Percentiles rank a stretch among this genome's conserved stretches.
Conservation (phyloP, 169 alveolate species). For the Cryptosporidium viatorum region DNA sequence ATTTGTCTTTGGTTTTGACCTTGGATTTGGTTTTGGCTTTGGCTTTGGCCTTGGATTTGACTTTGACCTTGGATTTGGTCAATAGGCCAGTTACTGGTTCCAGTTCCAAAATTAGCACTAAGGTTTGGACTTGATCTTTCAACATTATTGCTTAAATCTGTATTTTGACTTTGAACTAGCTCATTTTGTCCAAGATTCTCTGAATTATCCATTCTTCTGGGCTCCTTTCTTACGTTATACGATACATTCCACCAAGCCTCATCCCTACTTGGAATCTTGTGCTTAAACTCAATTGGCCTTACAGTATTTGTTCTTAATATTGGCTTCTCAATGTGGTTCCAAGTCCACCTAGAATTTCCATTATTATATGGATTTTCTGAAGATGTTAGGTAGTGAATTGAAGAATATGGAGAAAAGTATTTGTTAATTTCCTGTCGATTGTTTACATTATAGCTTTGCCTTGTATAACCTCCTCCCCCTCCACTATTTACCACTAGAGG, state of each 20-base stretch:
- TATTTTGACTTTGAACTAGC: not conserved
- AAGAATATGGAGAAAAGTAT: conserved; percentile 66
- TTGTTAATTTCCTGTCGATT: conserved; percentile 23
- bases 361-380: not conserved
- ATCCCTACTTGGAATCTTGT: conserved; percentile 40
- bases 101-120: not conserved
- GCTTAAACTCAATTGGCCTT: conserved; percentile 41
- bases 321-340: conserved; percentile 68
- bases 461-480: not conserved
- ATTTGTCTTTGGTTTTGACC: not conserved
- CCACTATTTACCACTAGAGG: not conserved
- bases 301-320: conserved; percentile 44
- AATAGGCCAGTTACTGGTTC: not conserved
- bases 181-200: not conserved
- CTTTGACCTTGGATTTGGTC: not conserved
- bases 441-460: not conserved
- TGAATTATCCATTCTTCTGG: not conserved
- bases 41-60: not conserved
- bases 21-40: not conserved
- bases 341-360: conserved; percentile 30
- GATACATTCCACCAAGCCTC: conserved; percentile 74
- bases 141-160: not conserved
- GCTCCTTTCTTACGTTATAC: conserved; percentile 41
- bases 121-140: not conserved
- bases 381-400: conserved; percentile 38